These are phyloP conservation scores for Chaetothyriales sp. DNA, from an alignment of 2,329 filamentous ascomycete species.

Conservation along the genomic window DNA sequence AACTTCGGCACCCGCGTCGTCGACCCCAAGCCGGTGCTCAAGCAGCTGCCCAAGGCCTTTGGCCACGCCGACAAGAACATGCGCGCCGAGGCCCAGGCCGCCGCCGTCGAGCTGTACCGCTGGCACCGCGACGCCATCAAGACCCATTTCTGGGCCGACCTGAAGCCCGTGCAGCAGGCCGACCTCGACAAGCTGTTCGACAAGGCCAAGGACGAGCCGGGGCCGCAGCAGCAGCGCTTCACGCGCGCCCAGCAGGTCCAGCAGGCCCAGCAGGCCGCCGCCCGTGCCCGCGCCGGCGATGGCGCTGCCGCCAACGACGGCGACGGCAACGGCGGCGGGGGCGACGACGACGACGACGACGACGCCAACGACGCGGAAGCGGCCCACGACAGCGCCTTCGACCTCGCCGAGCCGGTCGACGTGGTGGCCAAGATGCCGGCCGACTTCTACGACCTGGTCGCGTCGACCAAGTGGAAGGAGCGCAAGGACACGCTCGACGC, in stretches of 20 bases:
- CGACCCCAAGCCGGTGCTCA: conserved; percentile 84
- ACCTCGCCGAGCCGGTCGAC: conserved; percentile 73
- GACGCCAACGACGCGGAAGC: conserved; percentile 48
- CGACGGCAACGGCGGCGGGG: conserved; percentile 42
- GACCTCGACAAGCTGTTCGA: conserved; percentile 93
- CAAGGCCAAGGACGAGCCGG: conserved; percentile 71
- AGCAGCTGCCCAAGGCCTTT: conserved; percentile 77
- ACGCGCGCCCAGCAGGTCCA: conserved; percentile 81
- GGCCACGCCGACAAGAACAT: conserved; percentile 98
- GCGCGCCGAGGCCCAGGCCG: conserved; percentile 76
- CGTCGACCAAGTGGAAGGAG: conserved; percentile 96
- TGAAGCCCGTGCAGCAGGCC: conserved; percentile 89
- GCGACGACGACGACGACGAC: conserved; percentile 37
- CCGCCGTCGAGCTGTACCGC: conserved; percentile 87
- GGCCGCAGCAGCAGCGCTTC: conserved; percentile 80
- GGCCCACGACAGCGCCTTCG: conserved; percentile 65
- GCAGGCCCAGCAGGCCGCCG: conserved; percentile 47
- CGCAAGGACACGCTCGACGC: conserved; percentile 86
- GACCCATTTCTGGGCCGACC: conserved; percentile 87
- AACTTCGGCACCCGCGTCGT: conserved; percentile 90
- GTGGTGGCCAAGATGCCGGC: conserved; percentile 67
- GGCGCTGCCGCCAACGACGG: conserved; percentile 40
- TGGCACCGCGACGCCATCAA: conserved; percentile 98
- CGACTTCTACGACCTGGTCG: conserved; percentile 69
- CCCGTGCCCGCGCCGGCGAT: conserved; percentile 37